Evolutionary conservation across 495 filamentous ascomycete genomes (phyloP), one percentile per base, ranked within the genome.

Genomic region (Penicillium cosmopolitanum): DNA sequence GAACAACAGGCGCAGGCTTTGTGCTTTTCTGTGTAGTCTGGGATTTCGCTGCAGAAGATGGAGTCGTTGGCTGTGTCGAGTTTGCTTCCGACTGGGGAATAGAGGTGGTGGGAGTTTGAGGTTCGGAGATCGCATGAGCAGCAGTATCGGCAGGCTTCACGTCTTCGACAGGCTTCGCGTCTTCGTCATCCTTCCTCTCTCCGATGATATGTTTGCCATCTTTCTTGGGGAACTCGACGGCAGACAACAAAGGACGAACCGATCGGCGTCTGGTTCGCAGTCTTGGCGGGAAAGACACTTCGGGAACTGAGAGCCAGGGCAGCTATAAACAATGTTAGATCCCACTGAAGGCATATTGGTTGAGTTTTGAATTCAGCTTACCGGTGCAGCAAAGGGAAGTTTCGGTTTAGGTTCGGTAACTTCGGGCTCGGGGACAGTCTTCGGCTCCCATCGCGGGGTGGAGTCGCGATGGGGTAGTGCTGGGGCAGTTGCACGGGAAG

Each of bases 281-380:
- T 65, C 77, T 66, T 3, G 76, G 68, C 25, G 93, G 91, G 68
- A 95, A 96, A 4, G 83, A 70, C 15, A 73, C 62, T 21, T 89
- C 85, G 3, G 87, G 85, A 34, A 81, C 79, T 25, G 92, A 96
- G n/a, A 87, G 78, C 92, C 92, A 96, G 11, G 93, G 93, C 3
- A 97, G 76, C 86, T 91, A 64, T 46, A 23, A 59, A 53, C 18
- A 6, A 16, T 28, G 42, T 61, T 15, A 66, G 58, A 53, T 28
- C 56, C 42, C 40, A 48, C 38, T 44, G 23, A n/a, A 23, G 33
- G 18, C 35, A 31, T 13, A 46, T 13, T 10, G 21, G 21, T 15
- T 4, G 1, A 34, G 31, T 42, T 9, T 44, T 44, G 19, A 28
- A 16, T 43, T 38, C 7, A 28, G 81, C 87, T 82, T 80, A 91